Evolutionary conservation across 2,329 filamentous ascomycete genomes (phyloP).

Genomic region (Fusarium brachygibbosum): DNA sequence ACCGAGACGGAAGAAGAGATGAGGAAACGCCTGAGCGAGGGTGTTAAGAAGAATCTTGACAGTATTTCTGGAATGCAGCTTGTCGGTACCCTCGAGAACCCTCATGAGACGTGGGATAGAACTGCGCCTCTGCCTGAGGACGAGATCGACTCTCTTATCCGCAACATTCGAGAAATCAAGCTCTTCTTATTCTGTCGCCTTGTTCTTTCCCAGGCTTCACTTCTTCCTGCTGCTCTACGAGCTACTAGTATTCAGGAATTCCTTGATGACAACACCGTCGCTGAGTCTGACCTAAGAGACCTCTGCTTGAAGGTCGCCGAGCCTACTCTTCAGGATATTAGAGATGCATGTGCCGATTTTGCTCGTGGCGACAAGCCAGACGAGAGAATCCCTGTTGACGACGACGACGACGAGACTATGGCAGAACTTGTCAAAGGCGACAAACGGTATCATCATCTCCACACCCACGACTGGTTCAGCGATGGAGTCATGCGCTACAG

Average conservation of each 20-base stretch:
- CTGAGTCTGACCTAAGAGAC: slow-evolving; percentile 48
- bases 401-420: slow-evolving; percentile 30
- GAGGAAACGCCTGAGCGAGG: slow-evolving; percentile 45
- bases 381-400: background rate
- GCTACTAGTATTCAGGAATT: slow-evolving; percentile 47
- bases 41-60: slow-evolving; percentile 47
- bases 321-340: slow-evolving; percentile 47
- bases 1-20: slow-evolving; percentile 51
- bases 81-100: slow-evolving; percentile 47
- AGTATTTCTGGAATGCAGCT: slow-evolving; percentile 39
- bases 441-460: slow-evolving; percentile 39
- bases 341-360: slow-evolving; percentile 52
- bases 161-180: slow-evolving; percentile 50
- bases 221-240: slow-evolving; percentile 47
- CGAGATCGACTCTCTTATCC: slow-evolving; percentile 45
- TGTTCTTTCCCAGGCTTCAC: slow-evolving; percentile 45
- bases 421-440: slow-evolving; percentile 37
- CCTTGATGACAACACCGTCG: slow-evolving; percentile 43
- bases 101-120: slow-evolving; percentile 42
- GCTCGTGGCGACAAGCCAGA: slow-evolving; percentile 44
- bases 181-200: slow-evolving; percentile 48
- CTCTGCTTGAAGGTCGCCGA: slow-evolving; percentile 49
- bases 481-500: slow-evolving; percentile 14
- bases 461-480: slow-evolving; percentile 43
- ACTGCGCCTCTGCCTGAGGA: slow-evolving; percentile 47